phyloP scores from a whole-genome alignment of 352 stramenopile genomes.

The Phytopythium cucurbitacearum region DNA sequence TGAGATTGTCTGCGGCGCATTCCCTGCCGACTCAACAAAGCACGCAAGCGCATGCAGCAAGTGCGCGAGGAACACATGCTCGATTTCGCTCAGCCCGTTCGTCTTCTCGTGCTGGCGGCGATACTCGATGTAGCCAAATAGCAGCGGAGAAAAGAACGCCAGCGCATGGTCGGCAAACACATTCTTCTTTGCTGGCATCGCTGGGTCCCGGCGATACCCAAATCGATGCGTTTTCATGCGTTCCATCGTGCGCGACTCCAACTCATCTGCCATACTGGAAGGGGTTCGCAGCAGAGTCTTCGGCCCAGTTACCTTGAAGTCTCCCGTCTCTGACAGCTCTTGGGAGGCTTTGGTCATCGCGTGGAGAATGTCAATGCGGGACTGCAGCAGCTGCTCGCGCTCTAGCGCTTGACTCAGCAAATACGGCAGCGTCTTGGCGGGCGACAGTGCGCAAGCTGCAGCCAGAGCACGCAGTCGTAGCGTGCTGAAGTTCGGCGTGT shows the following conservation, averaged over 20 bases:
- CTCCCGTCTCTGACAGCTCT: constrained; percentile 58
- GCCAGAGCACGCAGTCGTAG: constrained; percentile 44
- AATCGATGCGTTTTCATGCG: constrained; percentile 63
- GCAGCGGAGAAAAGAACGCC: constrained; percentile 67
- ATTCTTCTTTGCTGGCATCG: constrained; percentile 47
- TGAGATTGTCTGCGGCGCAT: constrained; percentile 47
- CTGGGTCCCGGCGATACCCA: constrained; percentile 57
- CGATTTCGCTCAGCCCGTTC: constrained; percentile 36
- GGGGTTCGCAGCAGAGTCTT: constrained; percentile 34
- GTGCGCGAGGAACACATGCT: constrained; percentile 66
- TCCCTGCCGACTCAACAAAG: constrained; percentile 65
- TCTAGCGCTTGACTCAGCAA: constrained; percentile 63
- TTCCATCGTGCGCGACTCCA: constrained; percentile 41
- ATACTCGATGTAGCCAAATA: constrained; percentile 72
- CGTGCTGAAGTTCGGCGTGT: constrained; percentile 43
- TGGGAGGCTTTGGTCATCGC: constrained; percentile 51
- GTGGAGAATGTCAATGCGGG: constrained; percentile 58
- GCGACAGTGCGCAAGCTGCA: constrained; percentile 41
- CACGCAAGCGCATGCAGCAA: constrained; percentile 58
- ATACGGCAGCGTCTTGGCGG: constrained; percentile 40
- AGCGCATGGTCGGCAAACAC: constrained; percentile 56
- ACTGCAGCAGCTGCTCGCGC: constrained; percentile 71
- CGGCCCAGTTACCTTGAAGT: constrained; percentile 13
- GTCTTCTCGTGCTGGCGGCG: constrained; percentile 19
- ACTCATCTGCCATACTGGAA: constrained; percentile 12